Evolutionary conservation across 2,329 filamentous ascomycete species (phyloP), one percentile per base, ranked within the genome.

Genomic region (Parastagonospora avenae): DNA sequence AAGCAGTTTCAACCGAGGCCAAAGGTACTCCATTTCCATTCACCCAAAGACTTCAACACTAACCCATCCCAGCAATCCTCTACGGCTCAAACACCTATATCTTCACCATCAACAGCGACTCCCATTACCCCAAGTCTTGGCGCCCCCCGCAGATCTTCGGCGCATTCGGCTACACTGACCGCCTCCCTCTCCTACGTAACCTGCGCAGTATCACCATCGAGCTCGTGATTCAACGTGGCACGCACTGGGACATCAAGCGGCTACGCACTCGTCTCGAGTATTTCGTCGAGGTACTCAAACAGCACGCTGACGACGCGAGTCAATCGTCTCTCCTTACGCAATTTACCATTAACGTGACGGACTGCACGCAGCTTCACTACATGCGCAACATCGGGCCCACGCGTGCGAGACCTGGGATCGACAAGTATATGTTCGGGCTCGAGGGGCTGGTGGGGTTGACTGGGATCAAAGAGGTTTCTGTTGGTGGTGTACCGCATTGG

Each of bases 41-140:
- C n/a, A 4, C 19, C 14, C 4, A 2, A 12, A 6, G 8, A 10
- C 9, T 35, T 24, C 30, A 35, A 12, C 33, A 29, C 36, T 27
- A 33, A 32, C 44, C 49, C 43, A 50, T 4, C 10, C 31, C 35
- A 64, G 62, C 54, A 5, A 45, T 67, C 19, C 30, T 66, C 1
- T 66, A 64, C 38, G 55, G 59, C 12, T 36, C 50, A 1, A 68
- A 68, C 42, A 60, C 50, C 6, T 68, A 59, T 45, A 33, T 15
- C 3, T 62, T 66, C 47, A 42, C 16, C 14, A 42, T 65, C 2
- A 46, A 60, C 33, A 43, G 54, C 32, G 2, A 24, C 1, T 4
- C 43, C 1, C 48, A 58, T 31, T 24, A 31, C 9, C 53, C 54
- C 5, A 42, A 24, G 1, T 64, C 62, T 1, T 43, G 62, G 8